Percentiles rank a stretch among this genome's conserved stretches.
Conservation (phyloP, 1,139 yeast genomes). For the Geotrichum restrictum region DNA sequence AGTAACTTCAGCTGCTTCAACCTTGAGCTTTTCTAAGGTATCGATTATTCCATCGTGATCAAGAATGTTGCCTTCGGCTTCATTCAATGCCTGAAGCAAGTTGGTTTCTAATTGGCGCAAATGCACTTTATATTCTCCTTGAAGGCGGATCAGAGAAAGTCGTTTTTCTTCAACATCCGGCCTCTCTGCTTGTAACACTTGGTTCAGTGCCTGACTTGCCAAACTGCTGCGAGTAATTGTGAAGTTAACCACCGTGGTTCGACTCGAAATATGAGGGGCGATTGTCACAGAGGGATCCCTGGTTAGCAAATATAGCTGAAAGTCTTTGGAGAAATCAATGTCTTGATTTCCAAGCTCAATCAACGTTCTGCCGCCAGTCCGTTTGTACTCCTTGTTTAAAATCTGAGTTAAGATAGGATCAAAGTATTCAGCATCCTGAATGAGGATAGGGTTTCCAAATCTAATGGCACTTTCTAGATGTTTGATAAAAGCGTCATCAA, state of each 20-base stretch:
- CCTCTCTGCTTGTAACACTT: conserved; percentile 50
- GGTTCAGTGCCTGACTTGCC: conserved; percentile 58
- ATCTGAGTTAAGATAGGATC: conserved; percentile 70
- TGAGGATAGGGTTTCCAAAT: conserved; percentile 72
- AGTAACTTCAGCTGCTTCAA: conserved; percentile 56
- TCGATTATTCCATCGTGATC: conserved; percentile 61
- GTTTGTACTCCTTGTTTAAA: conserved; percentile 56
- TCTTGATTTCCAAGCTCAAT: conserved; percentile 59
- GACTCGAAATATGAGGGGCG: conserved; percentile 55
- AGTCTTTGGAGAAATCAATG: conserved; percentile 64
- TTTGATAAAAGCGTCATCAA: conserved; percentile 63
- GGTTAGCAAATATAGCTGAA: conserved; percentile 59
- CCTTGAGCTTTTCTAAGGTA: conserved; percentile 62
- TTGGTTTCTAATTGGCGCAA: conserved; percentile 58
- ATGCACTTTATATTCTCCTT: conserved; percentile 56
- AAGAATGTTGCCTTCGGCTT: conserved; percentile 58
- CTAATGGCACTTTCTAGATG: conserved; percentile 75
- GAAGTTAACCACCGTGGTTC: conserved; percentile 66
- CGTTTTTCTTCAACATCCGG: conserved; percentile 69
- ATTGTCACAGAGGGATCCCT: conserved; percentile 51
- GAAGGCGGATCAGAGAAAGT: conserved; percentile 49
- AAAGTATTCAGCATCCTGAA: conserved; percentile 74
- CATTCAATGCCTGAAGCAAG: conserved; percentile 56
- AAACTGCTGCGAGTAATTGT: conserved; percentile 65
- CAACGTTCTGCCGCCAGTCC: conserved; percentile 67